A percentile compares a stretch with the other conserved stretches of the same genome.
phyloP scores from a whole-genome alignment of 73 alveolate genomes.

The Uronychia setigera region DNA sequence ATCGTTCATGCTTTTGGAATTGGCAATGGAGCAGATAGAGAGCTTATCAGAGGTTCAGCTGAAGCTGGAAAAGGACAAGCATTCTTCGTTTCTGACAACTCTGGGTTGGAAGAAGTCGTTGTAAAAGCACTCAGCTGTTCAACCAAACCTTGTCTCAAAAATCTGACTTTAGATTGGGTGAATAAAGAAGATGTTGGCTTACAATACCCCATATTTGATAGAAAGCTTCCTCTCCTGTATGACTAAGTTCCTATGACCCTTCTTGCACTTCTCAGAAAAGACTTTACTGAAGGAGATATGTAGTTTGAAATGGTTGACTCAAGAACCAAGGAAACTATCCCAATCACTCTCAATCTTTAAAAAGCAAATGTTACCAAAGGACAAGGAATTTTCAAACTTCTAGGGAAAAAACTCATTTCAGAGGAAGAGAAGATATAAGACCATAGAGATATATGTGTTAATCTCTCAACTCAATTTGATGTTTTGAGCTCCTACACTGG shows the following conservation, averaged over 20 bases:
- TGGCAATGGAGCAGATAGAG: constrained; percentile 52
- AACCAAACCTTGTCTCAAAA: constrained; percentile 30
- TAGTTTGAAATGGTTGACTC: neutral
- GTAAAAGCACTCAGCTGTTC: constrained; percentile 49
- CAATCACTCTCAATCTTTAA: neutral
- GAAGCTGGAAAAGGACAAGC: constrained; percentile 73
- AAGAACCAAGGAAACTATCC: neutral
- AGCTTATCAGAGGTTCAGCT: constrained; percentile 51
- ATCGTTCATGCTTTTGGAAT: constrained; percentile 61
- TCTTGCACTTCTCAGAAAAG: neutral
- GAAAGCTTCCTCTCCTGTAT: neutral
- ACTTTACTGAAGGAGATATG: constrained; percentile 8
- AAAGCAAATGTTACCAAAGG: constrained; percentile 3
- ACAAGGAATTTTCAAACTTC: constrained; percentile 4
- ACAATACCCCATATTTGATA: neutral
- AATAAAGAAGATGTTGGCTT: constrained; percentile 1
- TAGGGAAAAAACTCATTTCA: neutral
- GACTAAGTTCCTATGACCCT: neutral
- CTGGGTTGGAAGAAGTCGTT: constrained; percentile 47
- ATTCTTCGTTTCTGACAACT: constrained; percentile 43
- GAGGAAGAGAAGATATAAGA: neutral
- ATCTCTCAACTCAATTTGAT: neutral
- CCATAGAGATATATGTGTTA: neutral
- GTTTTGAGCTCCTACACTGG: constrained; percentile 10
- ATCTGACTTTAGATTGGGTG: neutral